Evolutionary conservation across 2,329 filamentous ascomycete genomes (phyloP).

Genomic region (Diplodia mutila): DNA sequence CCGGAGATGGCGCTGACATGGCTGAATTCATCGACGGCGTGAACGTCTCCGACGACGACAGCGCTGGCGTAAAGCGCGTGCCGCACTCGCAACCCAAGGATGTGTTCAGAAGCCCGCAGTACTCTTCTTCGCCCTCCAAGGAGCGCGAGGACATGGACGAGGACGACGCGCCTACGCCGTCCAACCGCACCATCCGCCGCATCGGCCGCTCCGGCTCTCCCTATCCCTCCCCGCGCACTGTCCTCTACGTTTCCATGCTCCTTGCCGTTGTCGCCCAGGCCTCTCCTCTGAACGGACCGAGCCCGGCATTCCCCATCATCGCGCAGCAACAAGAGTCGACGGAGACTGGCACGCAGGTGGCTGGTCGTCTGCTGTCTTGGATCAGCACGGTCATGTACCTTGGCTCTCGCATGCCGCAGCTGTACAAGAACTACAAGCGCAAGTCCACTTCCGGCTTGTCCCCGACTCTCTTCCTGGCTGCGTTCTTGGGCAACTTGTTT

Average conservation of each 20-base stretch:
- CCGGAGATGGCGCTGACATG: constrained; percentile 35
- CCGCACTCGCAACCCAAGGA: constrained; percentile 38
- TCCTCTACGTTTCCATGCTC: constrained; percentile 52
- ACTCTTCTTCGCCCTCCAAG: constrained; percentile 25
- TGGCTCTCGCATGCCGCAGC: constrained; percentile 55
- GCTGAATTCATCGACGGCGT: constrained; percentile 35
- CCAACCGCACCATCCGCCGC: constrained; percentile 38
- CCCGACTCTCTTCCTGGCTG: constrained; percentile 66
- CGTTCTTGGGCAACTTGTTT: constrained; percentile 70
- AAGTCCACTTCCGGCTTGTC: constrained; percentile 67
- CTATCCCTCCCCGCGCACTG: constrained; percentile 50
- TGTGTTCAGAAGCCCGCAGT: constrained; percentile 40
- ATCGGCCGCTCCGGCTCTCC: constrained; percentile 46
- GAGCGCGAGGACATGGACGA: neutral
- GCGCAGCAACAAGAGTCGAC: constrained; percentile 28
- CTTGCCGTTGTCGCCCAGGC: constrained; percentile 48
- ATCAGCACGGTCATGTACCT: constrained; percentile 44
- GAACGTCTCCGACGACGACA: constrained; percentile 23
- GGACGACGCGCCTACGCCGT: constrained; percentile 5
- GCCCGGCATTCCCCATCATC: constrained; percentile 31
- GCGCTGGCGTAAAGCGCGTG: constrained; percentile 17
- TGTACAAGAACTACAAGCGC: constrained; percentile 67
- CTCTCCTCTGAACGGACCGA: constrained; percentile 36
- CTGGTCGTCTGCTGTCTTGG: constrained; percentile 46
- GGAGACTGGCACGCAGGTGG: constrained; percentile 33